Evolutionary conservation across 1,284 basidiomycete genomes (phyloP), one percentile per base, ranked within the genome.

Genomic region (Cryptococcus sp.): DNA sequence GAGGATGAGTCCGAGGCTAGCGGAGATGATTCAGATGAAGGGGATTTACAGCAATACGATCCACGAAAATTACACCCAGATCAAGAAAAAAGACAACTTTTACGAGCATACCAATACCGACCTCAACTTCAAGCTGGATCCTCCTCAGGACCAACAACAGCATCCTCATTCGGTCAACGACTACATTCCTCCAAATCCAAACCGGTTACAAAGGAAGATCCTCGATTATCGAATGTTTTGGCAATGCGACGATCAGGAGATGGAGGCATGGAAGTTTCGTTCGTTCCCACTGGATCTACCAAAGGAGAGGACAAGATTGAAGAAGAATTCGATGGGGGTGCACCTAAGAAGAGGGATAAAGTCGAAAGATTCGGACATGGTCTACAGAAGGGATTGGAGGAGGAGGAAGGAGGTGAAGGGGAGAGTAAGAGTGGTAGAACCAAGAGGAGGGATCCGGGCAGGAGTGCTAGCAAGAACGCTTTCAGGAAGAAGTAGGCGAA

Each of bases 391-490:
- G 88, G 87, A 7, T 79, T 80, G 1, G 78, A 78, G 48, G 78
- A 78, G 53, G 67, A 83, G 63, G 85, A 86, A 61, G 66, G 80
- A 34, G 78, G 78, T 53, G 85, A 86, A 60, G 66, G 80, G 77
- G 57, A 60, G 21, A 66, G 63, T 21, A 54, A 73, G 48, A 64
- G 63, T 49, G 89, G 90, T 16, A 77, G 90, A 68, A 85, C 81
- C 23, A 80, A 85, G 43, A 78, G 87, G 61, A 76, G 90, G 66
- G 81, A 83, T 62, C 83, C 83, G 3, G 81, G 87, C 54, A 78
- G 90, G 52, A 92, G 89, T 67, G 90, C 89, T 45, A 89, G 87
- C 71, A 91, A 84, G 77, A 91, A 91, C 73, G 82, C 82, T 2
- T 91, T 92, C 71, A 78, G 84, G 71, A 53, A 63, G 48, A 55